These are phyloP conservation scores for Theileria parva DNA, from an alignment of 169 alveolate genomes.

Conservation along the genomic window DNA sequence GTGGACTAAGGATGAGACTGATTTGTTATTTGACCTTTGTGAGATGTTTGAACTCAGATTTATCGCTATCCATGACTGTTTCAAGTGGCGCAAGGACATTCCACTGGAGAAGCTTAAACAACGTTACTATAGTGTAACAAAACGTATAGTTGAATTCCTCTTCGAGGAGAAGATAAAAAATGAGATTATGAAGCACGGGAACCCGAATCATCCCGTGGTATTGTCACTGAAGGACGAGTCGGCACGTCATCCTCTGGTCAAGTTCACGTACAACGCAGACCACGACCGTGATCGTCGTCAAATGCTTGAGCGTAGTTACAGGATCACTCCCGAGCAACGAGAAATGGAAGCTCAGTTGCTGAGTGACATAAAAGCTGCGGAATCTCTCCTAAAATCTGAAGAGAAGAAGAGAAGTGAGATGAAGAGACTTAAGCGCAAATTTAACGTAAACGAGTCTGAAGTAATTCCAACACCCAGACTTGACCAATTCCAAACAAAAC, in stretches of 20 bases:
- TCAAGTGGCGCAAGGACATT: conserved; percentile 71
- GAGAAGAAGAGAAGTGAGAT: conserved; percentile 70
- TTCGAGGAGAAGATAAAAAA: conserved; percentile 79
- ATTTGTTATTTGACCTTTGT: conserved; percentile 79
- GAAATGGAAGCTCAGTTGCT: conserved; percentile 65
- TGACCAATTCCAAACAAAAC: conserved; percentile 44
- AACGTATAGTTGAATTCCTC: conserved; percentile 75
- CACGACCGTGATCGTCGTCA: conserved; percentile 80
- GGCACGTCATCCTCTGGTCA: conserved; percentile 79
- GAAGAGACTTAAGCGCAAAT: conserved; percentile 69
- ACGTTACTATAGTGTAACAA: conserved; percentile 80
- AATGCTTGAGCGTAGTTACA: conserved; percentile 71
- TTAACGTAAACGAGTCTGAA: conserved; percentile 68
- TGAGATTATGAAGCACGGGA: conserved; percentile 74
- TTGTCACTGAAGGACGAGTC: conserved; percentile 78
- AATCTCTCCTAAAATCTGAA: conserved; percentile 66
- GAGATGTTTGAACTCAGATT: conserved; percentile 82
- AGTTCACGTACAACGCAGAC: conserved; percentile 78
- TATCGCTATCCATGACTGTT: conserved; percentile 78
- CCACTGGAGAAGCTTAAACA: conserved; percentile 82
- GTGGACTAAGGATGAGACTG: conserved; percentile 86
- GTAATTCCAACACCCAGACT: conserved; percentile 61
- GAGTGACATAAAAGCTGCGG: conserved; percentile 72
- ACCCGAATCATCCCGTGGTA: conserved; percentile 74
- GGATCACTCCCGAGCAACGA: conserved; percentile 68